Base-by-base conservation (phyloP, 2,329 filamentous ascomycete species). In the Onygena corvina region DNA sequence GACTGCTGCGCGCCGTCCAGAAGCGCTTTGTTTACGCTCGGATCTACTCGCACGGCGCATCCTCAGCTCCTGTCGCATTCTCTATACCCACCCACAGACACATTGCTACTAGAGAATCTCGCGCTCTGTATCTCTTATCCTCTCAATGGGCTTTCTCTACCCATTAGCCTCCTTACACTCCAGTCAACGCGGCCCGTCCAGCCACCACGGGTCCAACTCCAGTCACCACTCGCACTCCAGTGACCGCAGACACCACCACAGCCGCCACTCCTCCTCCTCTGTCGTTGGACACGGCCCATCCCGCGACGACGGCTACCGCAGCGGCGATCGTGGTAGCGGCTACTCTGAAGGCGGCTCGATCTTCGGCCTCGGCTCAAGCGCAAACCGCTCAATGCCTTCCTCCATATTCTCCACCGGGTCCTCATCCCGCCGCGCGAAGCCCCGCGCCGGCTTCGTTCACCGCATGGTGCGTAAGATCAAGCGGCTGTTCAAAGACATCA, bases 401-500 rank as follows among this genome's bases (percentile, higher is more conserved):
- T 69, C 66, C 66, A 75, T 74, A 59, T 74, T 75, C 29, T 54
- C 52, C 4, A 20, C 49, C 3, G 50, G 50, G 51, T 78, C 76
- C 8, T 80, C 84, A 62, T 89, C 88, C 69, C 86, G 86, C 62
- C 84, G 86, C 60, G 84, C 85, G 14, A 70, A 74, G 2, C 86
- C 90, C 1, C 84, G 90, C 57, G 75, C 79, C 52, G 83, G 81
- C 60, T 94, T 93, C 70, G 68, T 94, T 54, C 71, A 79, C 50
- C 80, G 82, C 57, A 74, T 87, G 42, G 76, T 86, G 64, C 77
- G 79, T 65, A 83, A 86, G 60, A 77, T 95, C 53, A 83, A 83
- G 62, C 80, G 83, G 36, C 77, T 94, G 54, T 70, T 94, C 50
- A 83, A 84, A 60, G 82, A 94, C 63, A 79, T 95, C 6, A 74